phyloP scores from a whole-genome alignment of 2,329 filamentous ascomycete genomes.

The Verticillium dahliae region DNA sequence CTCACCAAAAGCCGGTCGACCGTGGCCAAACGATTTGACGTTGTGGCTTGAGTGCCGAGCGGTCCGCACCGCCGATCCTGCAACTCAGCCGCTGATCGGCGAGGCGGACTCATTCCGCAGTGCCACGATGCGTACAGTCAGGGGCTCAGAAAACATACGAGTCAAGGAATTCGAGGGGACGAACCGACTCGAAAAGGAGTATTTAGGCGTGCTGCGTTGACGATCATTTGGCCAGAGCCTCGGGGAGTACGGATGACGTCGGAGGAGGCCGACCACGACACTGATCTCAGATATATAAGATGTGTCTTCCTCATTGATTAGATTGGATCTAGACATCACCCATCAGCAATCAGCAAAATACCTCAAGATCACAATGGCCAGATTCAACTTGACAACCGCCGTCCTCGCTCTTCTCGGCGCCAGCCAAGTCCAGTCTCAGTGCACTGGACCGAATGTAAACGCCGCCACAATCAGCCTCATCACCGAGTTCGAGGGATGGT shows the following conservation, averaged over 20 bases:
- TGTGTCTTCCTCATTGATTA: not conserved
- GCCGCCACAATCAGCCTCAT: constrained; percentile 6
- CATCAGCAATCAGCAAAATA: not conserved
- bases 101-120: not conserved
- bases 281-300: not conserved
- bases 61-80: not conserved
- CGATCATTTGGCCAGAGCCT: not conserved
- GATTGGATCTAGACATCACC: not conserved
- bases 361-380: not conserved
- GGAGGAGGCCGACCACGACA: not conserved
- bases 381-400: not conserved
- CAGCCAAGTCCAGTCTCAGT: constrained; percentile 2
- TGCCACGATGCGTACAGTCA: not conserved
- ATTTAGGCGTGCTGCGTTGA: not conserved
- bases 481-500: constrained; percentile 8
- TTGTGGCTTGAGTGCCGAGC: not conserved
- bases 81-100: not conserved
- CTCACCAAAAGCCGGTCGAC: not conserved
- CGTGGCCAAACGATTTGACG: not conserved
- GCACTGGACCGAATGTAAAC: constrained; percentile 6
- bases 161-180: not conserved
- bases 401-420: constrained; percentile 2
- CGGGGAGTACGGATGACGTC: not conserved
- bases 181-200: not conserved
- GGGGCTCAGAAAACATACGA: not conserved